Conservation (phyloP, 176 grass and related monocot genomes). For the Juncus effusus region DNA sequence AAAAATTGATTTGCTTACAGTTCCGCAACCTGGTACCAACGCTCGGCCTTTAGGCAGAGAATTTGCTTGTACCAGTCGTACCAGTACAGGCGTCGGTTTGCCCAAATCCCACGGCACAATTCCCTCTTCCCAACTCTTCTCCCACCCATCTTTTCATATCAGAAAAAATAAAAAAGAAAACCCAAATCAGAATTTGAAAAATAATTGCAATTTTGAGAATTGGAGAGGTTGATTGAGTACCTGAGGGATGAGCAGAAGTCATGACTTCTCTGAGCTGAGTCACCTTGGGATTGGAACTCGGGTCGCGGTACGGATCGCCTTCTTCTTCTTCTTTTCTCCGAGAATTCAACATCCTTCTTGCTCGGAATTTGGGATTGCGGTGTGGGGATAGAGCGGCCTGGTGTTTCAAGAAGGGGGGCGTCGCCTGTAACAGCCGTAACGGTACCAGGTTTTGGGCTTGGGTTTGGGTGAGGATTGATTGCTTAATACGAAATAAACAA, state of each 20-base stretch:
- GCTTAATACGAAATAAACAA: too few relatives aligned
- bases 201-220: neutral
- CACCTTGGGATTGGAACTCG: conserved; percentile 14
- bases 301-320: conserved; percentile 4
- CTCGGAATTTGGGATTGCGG: neutral
- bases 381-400: neutral
- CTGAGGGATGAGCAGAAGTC: neutral
- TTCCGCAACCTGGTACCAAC: conserved; percentile 86
- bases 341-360: neutral
- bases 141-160: conserved; percentile 60
- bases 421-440: neutral
- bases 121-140: conserved; percentile 62
- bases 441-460: neutral
- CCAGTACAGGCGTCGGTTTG: conserved; percentile 49
- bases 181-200: neutral
- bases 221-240: conserved; percentile 8
- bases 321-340: neutral
- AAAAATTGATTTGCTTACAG: conserved; percentile 31
- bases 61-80: conserved; percentile 54
- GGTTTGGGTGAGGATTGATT: too few relatives aligned
- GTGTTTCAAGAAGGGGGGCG: neutral
- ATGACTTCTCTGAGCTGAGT: conserved; percentile 17
- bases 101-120: conserved; percentile 86
- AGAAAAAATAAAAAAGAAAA: neutral
- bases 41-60: conserved; percentile 68